A percentile compares a stretch with the other conserved stretches of the same genome.
phyloP scores from a whole-genome alignment of 345 rosid species.

The Camelina hispida region DNA sequence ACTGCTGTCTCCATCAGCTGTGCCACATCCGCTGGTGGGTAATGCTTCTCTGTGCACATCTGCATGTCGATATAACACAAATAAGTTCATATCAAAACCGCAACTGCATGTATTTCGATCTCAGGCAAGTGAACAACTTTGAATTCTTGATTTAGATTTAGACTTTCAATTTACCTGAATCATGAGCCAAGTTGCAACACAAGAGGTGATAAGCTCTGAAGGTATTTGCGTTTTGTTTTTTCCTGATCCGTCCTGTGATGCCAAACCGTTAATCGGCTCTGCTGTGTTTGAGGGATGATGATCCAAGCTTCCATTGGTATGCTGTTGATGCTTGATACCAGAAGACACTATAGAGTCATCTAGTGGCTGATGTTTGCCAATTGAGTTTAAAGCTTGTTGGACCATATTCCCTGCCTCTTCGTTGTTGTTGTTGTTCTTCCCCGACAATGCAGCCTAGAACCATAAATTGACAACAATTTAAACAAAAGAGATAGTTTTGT shows the following conservation, averaged over 20 bases:
- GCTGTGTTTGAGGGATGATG: conserved; percentile 31
- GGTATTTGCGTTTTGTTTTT: conserved; percentile 54
- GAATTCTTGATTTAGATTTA: background rate
- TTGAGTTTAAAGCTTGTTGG: conserved; percentile 59
- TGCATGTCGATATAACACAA: conserved; percentile 36
- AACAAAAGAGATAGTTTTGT: background rate
- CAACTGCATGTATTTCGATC: background rate
- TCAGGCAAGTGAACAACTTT: background rate
- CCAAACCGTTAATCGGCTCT: conserved; percentile 44
- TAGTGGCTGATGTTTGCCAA: conserved; percentile 48
- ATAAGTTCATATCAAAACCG: background rate
- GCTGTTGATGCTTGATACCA: conserved; percentile 37
- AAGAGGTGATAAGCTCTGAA: conserved; percentile 78
- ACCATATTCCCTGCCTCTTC: conserved; percentile 64
- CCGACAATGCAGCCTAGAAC: conserved; percentile 67
- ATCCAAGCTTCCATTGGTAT: conserved; percentile 37
- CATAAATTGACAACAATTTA: conserved; percentile 12
- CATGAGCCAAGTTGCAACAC: conserved; percentile 84
- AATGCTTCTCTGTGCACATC: conserved; percentile 82
- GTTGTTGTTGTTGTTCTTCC: conserved; percentile 50
- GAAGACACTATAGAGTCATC: conserved; percentile 30
- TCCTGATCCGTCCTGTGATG: conserved; percentile 44
- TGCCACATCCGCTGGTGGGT: conserved; percentile 90
- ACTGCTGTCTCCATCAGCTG: conserved; percentile 85
- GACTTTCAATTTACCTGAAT: conserved; percentile 63